Base-by-base conservation (phyloP, 352 stramenopile species). In the Pythium biforme region DNA sequence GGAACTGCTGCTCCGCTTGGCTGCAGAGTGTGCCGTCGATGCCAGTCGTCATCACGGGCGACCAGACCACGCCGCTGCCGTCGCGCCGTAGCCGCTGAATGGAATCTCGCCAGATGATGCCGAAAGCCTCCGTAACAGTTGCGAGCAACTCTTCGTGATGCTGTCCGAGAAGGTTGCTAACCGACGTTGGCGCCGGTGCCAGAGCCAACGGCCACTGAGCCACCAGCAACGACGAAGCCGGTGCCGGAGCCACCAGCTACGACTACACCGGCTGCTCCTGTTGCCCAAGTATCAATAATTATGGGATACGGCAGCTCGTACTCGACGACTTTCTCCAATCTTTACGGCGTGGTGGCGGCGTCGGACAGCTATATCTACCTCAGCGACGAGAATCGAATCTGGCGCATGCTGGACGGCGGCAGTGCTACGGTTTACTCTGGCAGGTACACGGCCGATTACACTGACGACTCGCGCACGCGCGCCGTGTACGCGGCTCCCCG, bases 341-440 rank as follows among this genome's bases (percentile, higher is more conserved):
- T 62, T 19, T 8, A 4, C 8, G 55, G 45, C 19, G 43, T 62
- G 11, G 55, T 20, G 1, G 27, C 46, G 19, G 40, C 27, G 10
- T 45, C 55, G 10, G 55, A 62, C 31, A 25, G 55, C 4, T 62
- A 45, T 29, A 54, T 62, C 43, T 62, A 54, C 29, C 19, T 62
- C 19, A 62, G 27, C 9, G 55, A 62, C 23, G 26, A 43, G 55
- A 43, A 34, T n/a, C 55, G 55, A 4, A 43, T 62, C 23, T 40
- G 6, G 4, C 55, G 43, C n/a, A 40, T 62, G 43, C 26, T n/a
- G 9, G 55, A 62, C 31, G 55, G 55, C 12, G 12, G 41, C n/a
- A 11, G 9, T 25, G 20, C 55, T 19, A 33, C 26, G 4, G 41
- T 62, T 0, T 62, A 34, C 5, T 46, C 55, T 1, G 55, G 55